Evolutionary conservation across 225 moss, liverwort and hornwort species (phyloP).

Genomic region (Antitrichia curtipendula): DNA sequence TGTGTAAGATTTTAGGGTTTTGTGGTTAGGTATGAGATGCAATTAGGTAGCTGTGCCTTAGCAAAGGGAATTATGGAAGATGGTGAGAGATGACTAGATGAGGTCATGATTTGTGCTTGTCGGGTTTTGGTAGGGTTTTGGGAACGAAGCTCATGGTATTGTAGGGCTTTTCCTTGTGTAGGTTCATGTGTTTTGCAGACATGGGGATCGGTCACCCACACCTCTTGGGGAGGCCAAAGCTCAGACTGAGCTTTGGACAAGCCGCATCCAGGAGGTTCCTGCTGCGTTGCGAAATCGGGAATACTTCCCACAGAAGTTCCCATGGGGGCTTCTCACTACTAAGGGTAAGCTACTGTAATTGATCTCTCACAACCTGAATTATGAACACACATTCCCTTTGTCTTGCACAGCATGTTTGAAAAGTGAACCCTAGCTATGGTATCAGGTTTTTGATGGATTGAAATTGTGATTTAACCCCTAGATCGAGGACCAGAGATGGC

Average conservation of each 20-base stretch:
- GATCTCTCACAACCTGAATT: not conserved
- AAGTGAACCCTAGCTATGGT: not conserved
- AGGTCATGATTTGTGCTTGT: not conserved
- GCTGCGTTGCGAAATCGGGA: constrained; percentile 1
- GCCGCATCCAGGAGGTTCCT: constrained; percentile 40
- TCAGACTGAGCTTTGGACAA: constrained; percentile 16
- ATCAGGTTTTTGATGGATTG: not conserved
- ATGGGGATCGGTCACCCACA: constrained; percentile 38
- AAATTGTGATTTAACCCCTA: not conserved
- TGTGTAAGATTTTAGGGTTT: not conserved
- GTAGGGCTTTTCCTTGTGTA: not conserved
- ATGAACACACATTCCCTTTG: not conserved
- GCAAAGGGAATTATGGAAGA: not conserved
- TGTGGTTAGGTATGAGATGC: not conserved
- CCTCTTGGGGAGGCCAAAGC: constrained; percentile 19
- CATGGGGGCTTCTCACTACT: constrained; percentile 45
- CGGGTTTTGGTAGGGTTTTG: not conserved
- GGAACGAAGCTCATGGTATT: not conserved
- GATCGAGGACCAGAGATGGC: not conserved
- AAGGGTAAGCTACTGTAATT: not conserved
- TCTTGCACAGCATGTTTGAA: not conserved
- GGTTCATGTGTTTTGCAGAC: constrained; percentile 35
- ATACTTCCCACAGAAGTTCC: constrained; percentile 33
- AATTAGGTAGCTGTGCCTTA: not conserved
- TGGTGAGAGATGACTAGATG: not conserved